A percentile compares a stretch with the other conserved stretches of the same genome.
These are phyloP conservation scores for Zea luxurians DNA, from an alignment of 176 grass and related monocot species.

Conservation along the genomic window DNA sequence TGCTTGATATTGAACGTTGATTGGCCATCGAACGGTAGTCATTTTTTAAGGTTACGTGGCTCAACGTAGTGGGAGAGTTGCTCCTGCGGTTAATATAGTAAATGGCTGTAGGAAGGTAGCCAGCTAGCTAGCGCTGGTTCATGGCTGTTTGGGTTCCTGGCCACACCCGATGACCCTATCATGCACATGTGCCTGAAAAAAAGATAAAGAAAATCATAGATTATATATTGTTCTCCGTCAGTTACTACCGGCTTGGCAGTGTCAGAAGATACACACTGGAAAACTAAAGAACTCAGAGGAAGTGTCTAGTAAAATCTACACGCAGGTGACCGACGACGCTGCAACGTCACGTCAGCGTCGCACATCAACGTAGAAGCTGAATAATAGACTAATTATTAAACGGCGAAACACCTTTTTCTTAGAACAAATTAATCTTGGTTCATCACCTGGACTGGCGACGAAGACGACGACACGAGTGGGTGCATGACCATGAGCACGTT, in stretches of 20 bases:
- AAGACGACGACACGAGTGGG: no score
- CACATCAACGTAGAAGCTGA: no score
- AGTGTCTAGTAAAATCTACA: neutral
- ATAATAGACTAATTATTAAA: no score
- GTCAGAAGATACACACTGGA: neutral
- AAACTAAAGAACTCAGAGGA: neutral
- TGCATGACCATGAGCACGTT: neutral
- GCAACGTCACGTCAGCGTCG: no score
- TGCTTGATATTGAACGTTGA: no score
- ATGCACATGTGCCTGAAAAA: slow-evolving; percentile 34
- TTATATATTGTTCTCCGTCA: neutral
- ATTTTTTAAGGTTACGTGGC: no score
- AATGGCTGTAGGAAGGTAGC: slow-evolving; percentile 6
- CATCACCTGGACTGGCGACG: neutral
- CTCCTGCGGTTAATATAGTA: no score
- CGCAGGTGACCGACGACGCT: no score
- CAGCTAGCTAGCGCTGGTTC: neutral
- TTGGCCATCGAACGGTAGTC: no score
- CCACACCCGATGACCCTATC: slow-evolving; percentile 15
- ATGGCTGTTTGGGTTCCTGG: slow-evolving; percentile 15
- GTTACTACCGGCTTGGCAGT: slow-evolving; percentile 19
- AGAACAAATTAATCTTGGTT: neutral
- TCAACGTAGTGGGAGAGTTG: no score
- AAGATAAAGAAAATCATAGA: neutral
- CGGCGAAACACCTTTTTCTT: no score